Conservation (phyloP, 192 early-diverging fungal genomes). For the Linderina pennispora region DNA sequence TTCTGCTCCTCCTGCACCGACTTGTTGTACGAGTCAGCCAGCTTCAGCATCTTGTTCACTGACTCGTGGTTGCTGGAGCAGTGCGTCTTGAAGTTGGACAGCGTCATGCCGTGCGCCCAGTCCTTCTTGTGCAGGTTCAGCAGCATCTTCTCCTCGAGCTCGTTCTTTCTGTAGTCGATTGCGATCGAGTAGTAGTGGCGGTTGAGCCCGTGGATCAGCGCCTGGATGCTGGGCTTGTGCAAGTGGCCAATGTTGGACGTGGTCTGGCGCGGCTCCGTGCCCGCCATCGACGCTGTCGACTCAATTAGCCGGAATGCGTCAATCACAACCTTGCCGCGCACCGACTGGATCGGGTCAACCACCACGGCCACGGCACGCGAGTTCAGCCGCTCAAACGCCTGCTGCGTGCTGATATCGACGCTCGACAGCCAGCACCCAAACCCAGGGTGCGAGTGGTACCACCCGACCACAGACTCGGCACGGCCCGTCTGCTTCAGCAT, state of each 20-base stretch:
- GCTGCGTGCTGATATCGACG: conserved; percentile 98
- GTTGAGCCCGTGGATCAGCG: conserved; percentile 96
- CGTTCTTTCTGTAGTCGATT: conserved; percentile 99
- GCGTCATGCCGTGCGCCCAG: conserved; percentile 92
- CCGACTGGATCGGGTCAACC: conserved; percentile 98
- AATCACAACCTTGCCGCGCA: conserved; percentile 99
- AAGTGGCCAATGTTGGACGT: conserved; percentile 98
- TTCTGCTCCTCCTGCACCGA: conserved; percentile 96
- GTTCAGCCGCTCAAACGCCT: conserved; percentile 94
- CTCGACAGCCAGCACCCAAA: conserved; percentile 99
- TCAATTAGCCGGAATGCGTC: conserved; percentile 98
- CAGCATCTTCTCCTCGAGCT: conserved; percentile 99
- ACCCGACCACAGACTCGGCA: conserved; percentile 99
- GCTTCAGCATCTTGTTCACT: conserved; percentile 83
- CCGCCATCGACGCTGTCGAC: conserved; percentile 73
- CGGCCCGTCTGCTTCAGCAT: conserved; percentile 99
- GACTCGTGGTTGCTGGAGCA: conserved; percentile 74
- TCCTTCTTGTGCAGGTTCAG: conserved; percentile 98
- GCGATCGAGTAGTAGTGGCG: conserved; percentile 99
- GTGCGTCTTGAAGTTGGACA: conserved; percentile 79
- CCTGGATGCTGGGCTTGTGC: conserved; percentile 97
- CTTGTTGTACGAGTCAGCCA: conserved; percentile 96
- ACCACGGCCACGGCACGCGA: conserved; percentile 96
- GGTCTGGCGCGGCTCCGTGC: conserved; percentile 93
- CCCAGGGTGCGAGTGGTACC: conserved; percentile 99